Percentiles rank a stretch among this genome's conserved stretches.
phyloP scores from a whole-genome alignment of 2,329 filamentous ascomycete species.

The Dothidotthia symphoricarpi region DNA sequence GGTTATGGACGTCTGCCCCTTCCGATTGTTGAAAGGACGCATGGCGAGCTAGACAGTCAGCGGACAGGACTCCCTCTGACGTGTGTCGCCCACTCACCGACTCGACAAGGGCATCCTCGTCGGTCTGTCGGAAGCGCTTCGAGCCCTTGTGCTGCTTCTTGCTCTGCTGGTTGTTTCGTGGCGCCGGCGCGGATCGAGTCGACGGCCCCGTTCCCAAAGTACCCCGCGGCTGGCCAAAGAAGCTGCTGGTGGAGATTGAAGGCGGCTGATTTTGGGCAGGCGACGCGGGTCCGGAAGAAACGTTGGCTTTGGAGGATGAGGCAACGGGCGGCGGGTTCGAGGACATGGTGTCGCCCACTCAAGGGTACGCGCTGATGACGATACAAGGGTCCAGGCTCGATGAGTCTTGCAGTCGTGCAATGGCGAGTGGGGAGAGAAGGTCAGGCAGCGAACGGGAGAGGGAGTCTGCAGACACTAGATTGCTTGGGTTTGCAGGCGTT shows the following conservation, averaged over 20 bases:
- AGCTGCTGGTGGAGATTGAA: constrained; percentile 46
- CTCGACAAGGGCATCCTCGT: constrained; percentile 88
- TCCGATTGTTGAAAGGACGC: constrained; percentile 66
- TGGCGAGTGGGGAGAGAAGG: constrained; percentile 4
- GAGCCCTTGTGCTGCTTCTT: constrained; percentile 84
- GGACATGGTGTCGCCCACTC: constrained; percentile 42
- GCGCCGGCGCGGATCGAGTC: constrained; percentile 46
- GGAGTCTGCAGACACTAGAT: not conserved
- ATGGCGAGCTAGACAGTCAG: constrained; percentile 55
- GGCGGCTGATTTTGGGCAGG: constrained; percentile 46
- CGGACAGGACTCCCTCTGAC: not conserved
- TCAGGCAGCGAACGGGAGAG: constrained; percentile 3
- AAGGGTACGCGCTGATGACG: constrained; percentile 27
- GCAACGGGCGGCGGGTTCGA: constrained; percentile 45
- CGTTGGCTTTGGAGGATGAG: constrained; percentile 44
- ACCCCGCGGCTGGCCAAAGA: constrained; percentile 46
- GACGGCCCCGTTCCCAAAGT: constrained; percentile 41
- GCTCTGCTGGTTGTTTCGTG: constrained; percentile 72
- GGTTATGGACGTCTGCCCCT: constrained; percentile 95
- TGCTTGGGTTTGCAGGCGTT: constrained; percentile 14
- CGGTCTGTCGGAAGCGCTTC: constrained; percentile 68
- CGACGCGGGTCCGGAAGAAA: constrained; percentile 40
- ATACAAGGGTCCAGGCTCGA: constrained; percentile 8
- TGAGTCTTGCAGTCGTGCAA: constrained; percentile 1
- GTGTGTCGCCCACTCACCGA: constrained; percentile 53